Base-by-base conservation (phyloP, 2,329 filamentous ascomycete genomes). In the Hypoxylon sp. region DNA sequence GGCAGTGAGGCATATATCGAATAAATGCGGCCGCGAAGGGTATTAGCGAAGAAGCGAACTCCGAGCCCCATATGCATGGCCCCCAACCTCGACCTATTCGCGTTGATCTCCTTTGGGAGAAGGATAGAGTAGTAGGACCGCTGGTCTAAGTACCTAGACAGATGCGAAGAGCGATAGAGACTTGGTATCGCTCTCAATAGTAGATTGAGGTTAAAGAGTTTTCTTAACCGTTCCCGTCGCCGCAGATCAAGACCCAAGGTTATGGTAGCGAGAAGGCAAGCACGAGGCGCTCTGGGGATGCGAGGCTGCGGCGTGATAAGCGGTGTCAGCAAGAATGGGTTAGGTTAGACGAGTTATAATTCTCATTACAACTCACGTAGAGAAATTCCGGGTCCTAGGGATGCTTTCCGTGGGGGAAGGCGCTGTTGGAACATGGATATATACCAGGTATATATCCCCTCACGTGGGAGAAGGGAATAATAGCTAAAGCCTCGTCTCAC, bases 271-370 rank as follows among this genome's bases (percentile, higher is more conserved):
- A 22, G 40, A 14, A 56, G 40, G 22, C 38, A 42, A 48, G 54
- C 62, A 65, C 62, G 54, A 52, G 62, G 63, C 33, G 30, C 14
- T 33, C 8, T 40, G 42, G 20, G n/a, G 24, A 59, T 68, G 65
- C 65, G 55, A 68, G 65, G 61, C 65, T 65, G 58, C 54, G 54
- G 58, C 62, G 50, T 38, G 32, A 46, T 32, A 28, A 12, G 22
- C 16, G 22, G 33, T 40, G 40, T 38, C 45, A 36, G 46, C 22
- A 53, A 55, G 42, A 60, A 26, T 36, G 46, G 61, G 64, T 51
- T 63, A 53, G 55, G 61, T 54, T 60, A 54, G 50, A 54, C 18
- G 45, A 51, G 28, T 44, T 36, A 38, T 26, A 32, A 42, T n/a
- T 24, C 32, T 42, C 40, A 60, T 48, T 42, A 38, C 40, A 42